Evolutionary conservation across 2,329 filamentous ascomycete genomes (phyloP).

Genomic region (Pyricularia pennisetigena): DNA sequence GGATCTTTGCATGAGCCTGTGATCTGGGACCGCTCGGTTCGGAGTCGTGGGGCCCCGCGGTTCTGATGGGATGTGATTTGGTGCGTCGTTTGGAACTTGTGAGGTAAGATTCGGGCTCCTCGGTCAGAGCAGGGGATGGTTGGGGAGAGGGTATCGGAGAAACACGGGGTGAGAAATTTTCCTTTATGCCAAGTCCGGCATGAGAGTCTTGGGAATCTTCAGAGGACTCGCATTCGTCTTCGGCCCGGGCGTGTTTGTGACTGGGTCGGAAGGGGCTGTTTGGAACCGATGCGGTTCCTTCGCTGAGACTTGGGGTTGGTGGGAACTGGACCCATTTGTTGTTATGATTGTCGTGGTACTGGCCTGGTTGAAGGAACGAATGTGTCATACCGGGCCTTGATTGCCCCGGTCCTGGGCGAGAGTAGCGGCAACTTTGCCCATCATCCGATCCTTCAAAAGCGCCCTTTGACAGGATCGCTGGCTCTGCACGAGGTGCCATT

Average conservation of each 20-base stretch:
- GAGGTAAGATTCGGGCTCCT: conserved; percentile 2
- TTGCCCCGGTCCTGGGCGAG: not conserved
- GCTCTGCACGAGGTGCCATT: not conserved
- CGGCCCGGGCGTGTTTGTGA: conserved; percentile 1
- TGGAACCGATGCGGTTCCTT: not conserved
- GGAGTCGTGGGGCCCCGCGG: conserved; percentile 20
- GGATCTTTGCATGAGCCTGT: conserved; percentile 17
- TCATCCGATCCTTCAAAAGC: not conserved
- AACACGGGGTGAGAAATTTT: not conserved
- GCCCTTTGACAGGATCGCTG: not conserved
- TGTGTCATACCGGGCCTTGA: not conserved
- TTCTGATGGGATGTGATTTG: conserved; percentile 11
- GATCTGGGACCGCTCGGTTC: conserved; percentile 23
- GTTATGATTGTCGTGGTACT: not conserved
- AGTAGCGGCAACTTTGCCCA: not conserved
- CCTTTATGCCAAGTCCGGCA: not conserved
- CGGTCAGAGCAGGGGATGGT: not conserved
- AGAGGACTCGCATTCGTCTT: conserved; percentile 4
- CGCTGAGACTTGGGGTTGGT: not conserved
- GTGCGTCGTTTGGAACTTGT: conserved; percentile 3
- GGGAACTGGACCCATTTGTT: not conserved
- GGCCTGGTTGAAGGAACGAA: not conserved
- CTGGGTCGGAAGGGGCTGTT: conserved; percentile 5
- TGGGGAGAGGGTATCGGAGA: not conserved
- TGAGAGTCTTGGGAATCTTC: not conserved